phyloP scores from a whole-genome alignment of 1,139 yeast species.

The Zygosaccharomyces pseudobailii region DNA sequence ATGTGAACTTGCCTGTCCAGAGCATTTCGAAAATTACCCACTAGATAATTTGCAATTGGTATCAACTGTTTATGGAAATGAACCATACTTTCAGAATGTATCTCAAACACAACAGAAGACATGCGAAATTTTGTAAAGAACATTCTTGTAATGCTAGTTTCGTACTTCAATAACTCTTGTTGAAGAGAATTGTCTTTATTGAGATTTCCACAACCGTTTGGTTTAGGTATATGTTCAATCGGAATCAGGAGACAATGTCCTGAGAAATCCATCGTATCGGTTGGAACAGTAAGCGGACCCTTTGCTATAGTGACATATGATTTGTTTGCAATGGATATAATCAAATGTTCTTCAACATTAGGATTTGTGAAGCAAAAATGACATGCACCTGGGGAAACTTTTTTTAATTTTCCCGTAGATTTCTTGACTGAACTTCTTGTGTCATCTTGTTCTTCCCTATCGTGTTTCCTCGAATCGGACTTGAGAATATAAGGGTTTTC shows the following conservation, averaged over 20 bases:
- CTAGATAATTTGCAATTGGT: conserved; percentile 47
- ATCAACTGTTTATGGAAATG: conserved; percentile 64
- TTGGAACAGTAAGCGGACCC: conserved; percentile 69
- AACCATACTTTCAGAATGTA: conserved; percentile 51
- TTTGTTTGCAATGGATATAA: conserved; percentile 64
- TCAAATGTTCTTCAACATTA: conserved; percentile 71
- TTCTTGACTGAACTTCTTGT: conserved; percentile 6
- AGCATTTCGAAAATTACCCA: conserved; percentile 38
- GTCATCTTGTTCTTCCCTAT: conserved; percentile 9
- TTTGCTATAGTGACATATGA: conserved; percentile 76
- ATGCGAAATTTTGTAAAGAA: conserved; percentile 40
- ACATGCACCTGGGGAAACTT: conserved; percentile 55
- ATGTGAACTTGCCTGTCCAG: conserved; percentile 41
- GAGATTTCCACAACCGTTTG: conserved; percentile 19
- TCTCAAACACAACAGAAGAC: conserved; percentile 56
- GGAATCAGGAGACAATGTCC: conserved; percentile 88
- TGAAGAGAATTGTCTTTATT: conserved; percentile 36
- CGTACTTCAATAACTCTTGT: conserved; percentile 43
- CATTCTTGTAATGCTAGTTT: conserved; percentile 44
- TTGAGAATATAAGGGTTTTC: conserved; percentile 40
- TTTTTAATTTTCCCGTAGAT: conserved; percentile 31
- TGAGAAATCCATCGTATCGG: conserved; percentile 47
- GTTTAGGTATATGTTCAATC: conserved; percentile 60
- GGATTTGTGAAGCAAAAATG: conserved; percentile 85
- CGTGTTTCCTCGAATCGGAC: conserved; percentile 16